Evolutionary conservation across 2,329 filamentous ascomycete genomes (phyloP).

Genomic region (Exophiala mesophila): DNA sequence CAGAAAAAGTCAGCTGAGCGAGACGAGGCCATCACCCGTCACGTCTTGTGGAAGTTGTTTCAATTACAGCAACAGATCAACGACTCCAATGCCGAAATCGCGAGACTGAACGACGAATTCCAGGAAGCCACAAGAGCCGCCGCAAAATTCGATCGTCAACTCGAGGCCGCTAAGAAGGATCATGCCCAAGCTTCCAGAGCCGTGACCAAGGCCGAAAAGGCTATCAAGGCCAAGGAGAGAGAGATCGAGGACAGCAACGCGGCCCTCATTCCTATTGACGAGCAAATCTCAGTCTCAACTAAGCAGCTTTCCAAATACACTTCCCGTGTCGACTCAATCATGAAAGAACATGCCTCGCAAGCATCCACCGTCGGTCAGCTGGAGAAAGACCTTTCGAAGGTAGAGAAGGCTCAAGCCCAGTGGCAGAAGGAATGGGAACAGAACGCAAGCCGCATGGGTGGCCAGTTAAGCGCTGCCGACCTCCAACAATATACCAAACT

Average conservation of each 20-base stretch:
- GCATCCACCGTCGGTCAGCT: constrained; percentile 64
- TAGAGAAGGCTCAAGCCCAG: constrained; percentile 82
- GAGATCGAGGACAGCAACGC: constrained; percentile 83
- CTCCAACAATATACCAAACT: constrained; percentile 84
- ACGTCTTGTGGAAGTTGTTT: constrained; percentile 94
- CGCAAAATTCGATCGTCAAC: constrained; percentile 71
- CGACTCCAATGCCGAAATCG: constrained; percentile 82
- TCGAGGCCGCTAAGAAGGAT: constrained; percentile 79
- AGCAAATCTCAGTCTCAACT: constrained; percentile 78
- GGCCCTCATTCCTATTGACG: constrained; percentile 79
- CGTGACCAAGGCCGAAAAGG: constrained; percentile 74
- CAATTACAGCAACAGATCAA: constrained; percentile 93
- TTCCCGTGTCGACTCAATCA: constrained; percentile 63
- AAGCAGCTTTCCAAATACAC: constrained; percentile 65
- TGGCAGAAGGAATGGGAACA: constrained; percentile 87
- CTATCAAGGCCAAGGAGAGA: constrained; percentile 79
- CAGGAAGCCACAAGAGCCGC: constrained; percentile 88
- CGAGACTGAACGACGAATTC: constrained; percentile 88
- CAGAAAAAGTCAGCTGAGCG: constrained; percentile 85
- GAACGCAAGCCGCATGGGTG: constrained; percentile 78
- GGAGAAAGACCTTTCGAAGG: constrained; percentile 71
- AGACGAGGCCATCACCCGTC: constrained; percentile 84
- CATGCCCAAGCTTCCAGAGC: constrained; percentile 72
- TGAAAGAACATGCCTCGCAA: constrained; percentile 72
- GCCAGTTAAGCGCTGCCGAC: constrained; percentile 77